These are phyloP conservation scores for Talaromyces albobiverticillius DNA, from an alignment of 2,329 filamentous ascomycete genomes.

Conservation along the genomic window DNA sequence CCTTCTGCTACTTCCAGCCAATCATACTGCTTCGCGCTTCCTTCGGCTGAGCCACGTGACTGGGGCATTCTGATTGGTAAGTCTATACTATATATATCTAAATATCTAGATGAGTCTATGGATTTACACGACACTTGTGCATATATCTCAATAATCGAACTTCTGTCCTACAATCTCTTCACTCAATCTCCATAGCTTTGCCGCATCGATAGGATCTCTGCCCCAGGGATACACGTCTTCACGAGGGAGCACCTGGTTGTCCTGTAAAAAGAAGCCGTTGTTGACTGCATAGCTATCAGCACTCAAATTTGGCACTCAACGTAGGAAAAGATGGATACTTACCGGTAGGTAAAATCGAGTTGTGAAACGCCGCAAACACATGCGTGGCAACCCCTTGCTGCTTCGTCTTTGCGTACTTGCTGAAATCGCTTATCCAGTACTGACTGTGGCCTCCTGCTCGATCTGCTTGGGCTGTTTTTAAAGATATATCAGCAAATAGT, in stretches of 20 bases:
- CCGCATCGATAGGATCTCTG: conserved; percentile 22
- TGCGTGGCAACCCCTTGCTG: conserved; percentile 30
- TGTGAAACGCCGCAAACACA: conserved; percentile 29
- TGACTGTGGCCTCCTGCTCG: conserved; percentile 18
- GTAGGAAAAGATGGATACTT: too few relatives aligned
- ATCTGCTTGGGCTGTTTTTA: background rate
- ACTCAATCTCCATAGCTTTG: conserved; percentile 9
- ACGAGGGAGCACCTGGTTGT: conserved; percentile 29
- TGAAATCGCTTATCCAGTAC: conserved; percentile 19
- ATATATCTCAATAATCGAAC: background rate
- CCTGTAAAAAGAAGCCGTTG: conserved; percentile 28
- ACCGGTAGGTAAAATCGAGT: conserved; percentile 33
- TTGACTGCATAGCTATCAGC: background rate
- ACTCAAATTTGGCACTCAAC: too few relatives aligned
- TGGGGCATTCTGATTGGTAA: too few relatives aligned
- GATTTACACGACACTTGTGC: too few relatives aligned
- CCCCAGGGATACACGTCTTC: conserved; percentile 33
- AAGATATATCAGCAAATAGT: background rate
- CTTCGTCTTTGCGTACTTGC: conserved; percentile 20
- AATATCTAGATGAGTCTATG: too few relatives aligned
- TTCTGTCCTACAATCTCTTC: conserved; percentile 20
- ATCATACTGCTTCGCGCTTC: background rate
- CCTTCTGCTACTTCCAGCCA: background rate
- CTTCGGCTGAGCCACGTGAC: too few relatives aligned
- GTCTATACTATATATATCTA: too few relatives aligned